Base-by-base conservation (phyloP, 2,329 filamentous ascomycete species). In the Metarhizium album region DNA sequence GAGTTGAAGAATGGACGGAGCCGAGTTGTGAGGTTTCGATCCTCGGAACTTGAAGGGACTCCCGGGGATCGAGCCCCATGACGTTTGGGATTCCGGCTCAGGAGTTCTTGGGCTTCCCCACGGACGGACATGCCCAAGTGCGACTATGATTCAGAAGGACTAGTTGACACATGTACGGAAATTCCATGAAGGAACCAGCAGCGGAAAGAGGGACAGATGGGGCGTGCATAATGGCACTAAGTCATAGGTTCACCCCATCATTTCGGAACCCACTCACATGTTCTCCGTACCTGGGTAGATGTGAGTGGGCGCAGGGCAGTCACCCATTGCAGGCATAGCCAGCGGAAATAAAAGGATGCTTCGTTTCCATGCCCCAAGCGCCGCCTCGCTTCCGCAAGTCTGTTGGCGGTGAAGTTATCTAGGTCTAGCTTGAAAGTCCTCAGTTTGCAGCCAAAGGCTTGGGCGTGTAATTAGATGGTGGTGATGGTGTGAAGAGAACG, bases 51-150 rank as follows among this genome's bases (percentile, higher is more conserved):
- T 43, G 38, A 20, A 47, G 45, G 43, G 42, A 45, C 29, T 40
- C 51, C 40, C 51, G 51, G 49, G 40, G 47, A 56, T 56, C 54
- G 53, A 51, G 49, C 29, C 47, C 54, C 49, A 48, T 37, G 24
- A 33, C 31, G 27, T 40, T 40, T 13, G 50, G n/a, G 16, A 18
- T 8, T 20, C 37, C 37, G 7, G 8, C 16, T 20, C 37, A 11
- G 16, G 14, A n/a, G 20, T 4, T 18, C 7, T 11, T 18, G 20
- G 37, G 33, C 9, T 13, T 24, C 31, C 33, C 37, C 37, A 40
- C 7, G 37, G 37, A n/a, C 18, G 11, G 9, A 8, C n/a, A n/a
- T n/a, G n/a, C 37, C 37, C 16, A 18, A 18, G 42, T 38, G 49
- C 20, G 27, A 29, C 27, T 29, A 29, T 29, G 42, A 43, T 22